Percentiles rank a stretch among this genome's conserved stretches.
Evolutionary conservation across 2,329 filamentous ascomycete genomes (phyloP).

Genomic region (Cladosporium sp.): DNA sequence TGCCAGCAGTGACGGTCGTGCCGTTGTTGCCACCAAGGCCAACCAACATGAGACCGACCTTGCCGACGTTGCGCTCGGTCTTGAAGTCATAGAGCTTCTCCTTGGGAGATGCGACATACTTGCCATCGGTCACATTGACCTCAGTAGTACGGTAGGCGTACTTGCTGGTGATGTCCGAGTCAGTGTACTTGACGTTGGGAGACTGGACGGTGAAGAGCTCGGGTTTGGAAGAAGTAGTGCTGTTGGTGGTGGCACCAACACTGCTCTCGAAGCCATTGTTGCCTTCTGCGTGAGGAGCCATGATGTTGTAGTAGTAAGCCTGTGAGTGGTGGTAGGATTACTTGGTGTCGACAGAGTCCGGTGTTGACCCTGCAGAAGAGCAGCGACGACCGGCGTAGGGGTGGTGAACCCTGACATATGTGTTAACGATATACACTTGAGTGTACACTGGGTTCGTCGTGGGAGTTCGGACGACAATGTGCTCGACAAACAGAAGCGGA

Average conservation of each 20-base stretch:
- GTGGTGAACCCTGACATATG: slow-evolving; percentile 72
- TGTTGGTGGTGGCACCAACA: slow-evolving; percentile 29
- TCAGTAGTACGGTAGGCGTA: slow-evolving; percentile 96
- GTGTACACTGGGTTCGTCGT: too few species aligned
- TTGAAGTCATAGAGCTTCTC: slow-evolving; percentile 97
- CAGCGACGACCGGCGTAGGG: slow-evolving; percentile 96
- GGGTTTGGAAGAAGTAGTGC: slow-evolving; percentile 41
- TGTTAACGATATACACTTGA: background rate
- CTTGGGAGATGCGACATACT: slow-evolving; percentile 79
- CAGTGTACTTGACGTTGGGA: slow-evolving; percentile 88
- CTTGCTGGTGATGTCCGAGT: slow-evolving; percentile 83
- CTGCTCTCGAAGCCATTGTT: slow-evolving; percentile 43
- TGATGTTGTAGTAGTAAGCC: slow-evolving; percentile 41
- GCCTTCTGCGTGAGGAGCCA: slow-evolving; percentile 92
- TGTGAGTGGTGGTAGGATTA: slow-evolving; percentile 39
- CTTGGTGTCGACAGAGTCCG: slow-evolving; percentile 45
- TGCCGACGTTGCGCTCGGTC: slow-evolving; percentile 88
- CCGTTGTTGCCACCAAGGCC: slow-evolving; percentile 99
- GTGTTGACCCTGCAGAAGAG: slow-evolving; percentile 75
- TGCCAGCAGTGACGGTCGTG: slow-evolving; percentile 93
- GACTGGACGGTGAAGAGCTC: slow-evolving; percentile 84
- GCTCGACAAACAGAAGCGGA: background rate
- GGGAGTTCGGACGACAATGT: background rate
- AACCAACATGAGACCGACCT: slow-evolving; percentile 95
- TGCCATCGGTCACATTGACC: slow-evolving; percentile 71